Conservation (phyloP, 495 filamentous ascomycete genomes). For the Hypoxylon lenormandii region DNA sequence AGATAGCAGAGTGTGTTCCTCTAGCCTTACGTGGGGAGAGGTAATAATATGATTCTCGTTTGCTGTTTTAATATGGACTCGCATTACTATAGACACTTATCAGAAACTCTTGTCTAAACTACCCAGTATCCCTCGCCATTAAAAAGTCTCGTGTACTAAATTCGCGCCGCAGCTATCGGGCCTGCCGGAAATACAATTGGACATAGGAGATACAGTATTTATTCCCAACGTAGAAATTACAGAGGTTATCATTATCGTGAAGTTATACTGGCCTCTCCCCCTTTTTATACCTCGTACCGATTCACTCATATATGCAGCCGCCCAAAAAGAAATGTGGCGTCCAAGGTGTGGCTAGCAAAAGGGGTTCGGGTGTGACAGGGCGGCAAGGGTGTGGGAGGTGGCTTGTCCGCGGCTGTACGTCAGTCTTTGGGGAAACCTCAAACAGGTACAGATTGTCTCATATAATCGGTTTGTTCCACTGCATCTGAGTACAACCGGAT, state of each 20-base stretch:
- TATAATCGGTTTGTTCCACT: constrained; percentile 47
- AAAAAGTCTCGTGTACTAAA: no score
- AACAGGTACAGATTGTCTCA: constrained; percentile 49
- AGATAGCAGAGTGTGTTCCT: not conserved
- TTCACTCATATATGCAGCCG: no score
- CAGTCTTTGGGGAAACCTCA: constrained; percentile 41
- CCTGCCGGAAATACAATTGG: no score
- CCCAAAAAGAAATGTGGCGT: constrained; percentile 19
- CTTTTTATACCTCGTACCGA: no score
- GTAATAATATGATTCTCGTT: not conserved
- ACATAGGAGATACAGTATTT: no score
- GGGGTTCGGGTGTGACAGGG: constrained; percentile 9
- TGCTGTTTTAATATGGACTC: not conserved
- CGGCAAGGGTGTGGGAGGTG: constrained; percentile 10
- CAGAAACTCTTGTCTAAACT: no score
- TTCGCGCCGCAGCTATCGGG: no score
- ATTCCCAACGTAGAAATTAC: no score
- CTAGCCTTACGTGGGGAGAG: not conserved
- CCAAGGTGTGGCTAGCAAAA: constrained; percentile 9
- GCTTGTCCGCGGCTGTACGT: constrained; percentile 41
- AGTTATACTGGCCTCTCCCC: no score
- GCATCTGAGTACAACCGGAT: constrained; percentile 48
- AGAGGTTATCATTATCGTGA: no score
- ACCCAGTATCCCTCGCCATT: no score
- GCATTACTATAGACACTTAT: no score